Conservation (phyloP, 768 basidiomycete genomes). For the Neoboletus subvelutipes region DNA sequence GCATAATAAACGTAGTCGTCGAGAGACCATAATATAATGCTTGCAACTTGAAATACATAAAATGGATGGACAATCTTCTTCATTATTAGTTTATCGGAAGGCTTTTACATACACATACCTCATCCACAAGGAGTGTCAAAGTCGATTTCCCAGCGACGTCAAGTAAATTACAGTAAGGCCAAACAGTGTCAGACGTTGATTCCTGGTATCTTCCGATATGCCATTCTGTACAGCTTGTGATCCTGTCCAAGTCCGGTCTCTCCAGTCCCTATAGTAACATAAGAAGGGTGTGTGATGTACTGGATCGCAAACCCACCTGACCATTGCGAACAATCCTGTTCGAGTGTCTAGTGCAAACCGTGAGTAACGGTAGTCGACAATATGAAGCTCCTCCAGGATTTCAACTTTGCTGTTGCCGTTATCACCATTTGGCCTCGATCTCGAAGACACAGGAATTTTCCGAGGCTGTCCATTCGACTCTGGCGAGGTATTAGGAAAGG, state of each 20-base stretch:
- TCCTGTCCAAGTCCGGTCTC: constrained; percentile 72
- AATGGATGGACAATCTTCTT: constrained; percentile 90
- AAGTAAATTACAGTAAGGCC: constrained; percentile 82
- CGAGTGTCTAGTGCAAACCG: constrained; percentile 85
- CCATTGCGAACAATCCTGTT: constrained; percentile 77
- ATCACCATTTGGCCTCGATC: constrained; percentile 34
- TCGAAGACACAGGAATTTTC: constrained; percentile 22
- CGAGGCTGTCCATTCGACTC: constrained; percentile 29
- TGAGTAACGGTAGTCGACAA: constrained; percentile 91
- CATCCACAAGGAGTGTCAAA: constrained; percentile 77
- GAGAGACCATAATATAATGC: constrained; percentile 89
- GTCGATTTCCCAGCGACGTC: constrained; percentile 89
- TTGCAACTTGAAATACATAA: constrained; percentile 97
- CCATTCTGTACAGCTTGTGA: constrained; percentile 65
- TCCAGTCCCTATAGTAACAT: constrained; percentile 71
- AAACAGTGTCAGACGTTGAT: constrained; percentile 74
- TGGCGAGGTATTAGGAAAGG: constrained; percentile 54
- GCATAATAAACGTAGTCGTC: constrained; percentile 98
- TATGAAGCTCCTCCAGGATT: constrained; percentile 51
- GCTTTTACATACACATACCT: constrained; percentile 51
- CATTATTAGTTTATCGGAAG: constrained; percentile 1
- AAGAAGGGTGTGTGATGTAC: constrained; percentile 1
- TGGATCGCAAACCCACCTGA: constrained; percentile 51
- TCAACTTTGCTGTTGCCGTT: constrained; percentile 33
- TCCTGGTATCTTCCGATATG: constrained; percentile 48